Base-by-base conservation (phyloP, 2,329 filamentous ascomycete species). In the Xylaria sp. region DNA sequence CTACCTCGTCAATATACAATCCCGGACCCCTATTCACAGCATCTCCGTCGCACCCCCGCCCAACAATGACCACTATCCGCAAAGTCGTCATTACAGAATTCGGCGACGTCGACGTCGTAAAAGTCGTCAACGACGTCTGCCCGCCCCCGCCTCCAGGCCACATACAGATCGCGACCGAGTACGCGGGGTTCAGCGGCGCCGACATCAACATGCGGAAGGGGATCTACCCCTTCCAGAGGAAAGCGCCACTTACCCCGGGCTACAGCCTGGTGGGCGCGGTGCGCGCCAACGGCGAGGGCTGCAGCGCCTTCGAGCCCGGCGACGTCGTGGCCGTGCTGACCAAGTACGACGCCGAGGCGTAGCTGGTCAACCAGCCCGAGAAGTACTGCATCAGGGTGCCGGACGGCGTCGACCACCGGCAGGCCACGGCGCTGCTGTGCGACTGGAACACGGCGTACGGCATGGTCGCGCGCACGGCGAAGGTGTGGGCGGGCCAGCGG, bases 141-240 rank as follows among this genome's bases (percentile, higher is more conserved):
- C 44, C 67, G 1, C 57, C 72, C 9, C 77, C 77, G 4, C 53
- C 66, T 22, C 54, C 68, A 17, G 58, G 69, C 39, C 64, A 80
- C 47, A 72, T 78, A 37, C 78, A 79, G 52, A 67, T 78, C 60
- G 69, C 71, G 52, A 69, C 77, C 48, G 62, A 78, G 50, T 79
- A 79, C 66, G 64, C 77, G 2, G 75, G 76, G 45, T 79, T 81
- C 66, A 71, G 72, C 1, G 78, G 78, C 34, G 65, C 71, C 54
- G 78, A 81, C 61, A 72, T 80, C 63, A 74, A 75, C 57, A 81
- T 81, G 78, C 74, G 78, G 19, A 65, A 72, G 18, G 78, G 78
- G 50, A 59, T 57, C n/a, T 81, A 81, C 56, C 77, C 77, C 1
- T 58, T 76, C 50, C 76, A 79, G 58, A 73, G 63, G 48, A 66